Conservation (phyloP, 805 yeast genomes). For the Lachancea lanzarotensis region DNA sequence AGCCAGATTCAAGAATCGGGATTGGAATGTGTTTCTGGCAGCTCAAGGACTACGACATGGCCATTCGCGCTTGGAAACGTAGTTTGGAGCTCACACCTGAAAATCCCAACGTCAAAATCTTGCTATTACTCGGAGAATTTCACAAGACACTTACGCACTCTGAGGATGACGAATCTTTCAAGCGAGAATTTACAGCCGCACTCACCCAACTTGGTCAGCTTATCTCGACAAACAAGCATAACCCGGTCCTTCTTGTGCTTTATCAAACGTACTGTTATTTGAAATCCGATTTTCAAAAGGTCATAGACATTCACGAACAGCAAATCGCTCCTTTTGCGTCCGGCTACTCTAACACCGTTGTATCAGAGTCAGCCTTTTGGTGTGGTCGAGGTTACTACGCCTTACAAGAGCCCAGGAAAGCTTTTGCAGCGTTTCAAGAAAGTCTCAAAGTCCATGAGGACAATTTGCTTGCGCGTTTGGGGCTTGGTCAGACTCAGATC, state of each 20-base stretch:
- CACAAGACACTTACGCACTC: slow-evolving; percentile 53
- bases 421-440: slow-evolving; percentile 67
- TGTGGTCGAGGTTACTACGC: slow-evolving; percentile 70
- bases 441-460: slow-evolving; percentile 59
- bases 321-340: slow-evolving; percentile 36
- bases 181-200: slow-evolving; percentile 50
- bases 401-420: slow-evolving; percentile 52
- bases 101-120: slow-evolving; percentile 53
- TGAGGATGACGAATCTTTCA: slow-evolving; percentile 48
- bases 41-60: slow-evolving; percentile 69
- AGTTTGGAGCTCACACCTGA: slow-evolving; percentile 58
- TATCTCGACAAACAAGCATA: slow-evolving; percentile 39
- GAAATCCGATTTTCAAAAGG: slow-evolving; percentile 51
- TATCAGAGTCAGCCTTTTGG: slow-evolving; percentile 74
- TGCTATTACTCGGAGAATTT: slow-evolving; percentile 62
- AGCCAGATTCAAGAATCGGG: slow-evolving; percentile 92
- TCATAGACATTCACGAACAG: slow-evolving; percentile 51
- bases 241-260: slow-evolving; percentile 57
- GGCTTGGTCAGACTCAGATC: slow-evolving; percentile 79
- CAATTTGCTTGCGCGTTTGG: slow-evolving; percentile 67
- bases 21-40: slow-evolving; percentile 93
- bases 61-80: slow-evolving; percentile 77
- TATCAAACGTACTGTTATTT: slow-evolving; percentile 70
- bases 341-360: slow-evolving; percentile 30
- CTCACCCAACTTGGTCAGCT: slow-evolving; percentile 38